phyloP scores from a whole-genome alignment of 2,329 filamentous ascomycete genomes.

The Clonostachys solani region DNA sequence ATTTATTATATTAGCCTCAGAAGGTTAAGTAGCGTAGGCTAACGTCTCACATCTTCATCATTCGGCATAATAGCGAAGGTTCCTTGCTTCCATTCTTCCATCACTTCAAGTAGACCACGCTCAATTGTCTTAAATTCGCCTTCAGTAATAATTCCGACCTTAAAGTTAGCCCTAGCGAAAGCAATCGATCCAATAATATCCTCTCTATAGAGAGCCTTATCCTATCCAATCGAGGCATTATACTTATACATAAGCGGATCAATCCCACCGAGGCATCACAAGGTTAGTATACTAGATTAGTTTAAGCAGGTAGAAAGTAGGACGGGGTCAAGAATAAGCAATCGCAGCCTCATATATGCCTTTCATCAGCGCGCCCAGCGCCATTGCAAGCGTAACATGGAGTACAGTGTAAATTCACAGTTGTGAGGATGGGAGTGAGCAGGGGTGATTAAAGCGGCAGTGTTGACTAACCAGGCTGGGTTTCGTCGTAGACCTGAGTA shows the following conservation, averaged over 20 bases:
- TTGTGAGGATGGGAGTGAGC: no score
- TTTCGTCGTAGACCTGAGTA: no score
- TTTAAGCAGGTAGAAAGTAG: no score
- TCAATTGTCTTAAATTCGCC: slow-evolving; percentile 75
- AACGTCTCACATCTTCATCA: slow-evolving; percentile 43
- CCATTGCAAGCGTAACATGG: no score
- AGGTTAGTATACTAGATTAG: no score
- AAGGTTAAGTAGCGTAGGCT: not conserved
- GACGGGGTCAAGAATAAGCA: no score
- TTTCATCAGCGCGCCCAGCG: no score
- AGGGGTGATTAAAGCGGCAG: no score
- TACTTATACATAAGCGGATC: slow-evolving; percentile 85
- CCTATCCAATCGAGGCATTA: slow-evolving; percentile 75
- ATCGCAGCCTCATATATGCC: no score
- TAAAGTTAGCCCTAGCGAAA: slow-evolving; percentile 76
- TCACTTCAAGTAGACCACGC: slow-evolving; percentile 57
- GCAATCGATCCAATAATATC: slow-evolving; percentile 80
- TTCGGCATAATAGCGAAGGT: slow-evolving; percentile 48
- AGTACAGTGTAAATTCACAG: no score
- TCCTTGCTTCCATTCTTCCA: slow-evolving; percentile 48
- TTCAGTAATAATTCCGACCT: slow-evolving; percentile 66
- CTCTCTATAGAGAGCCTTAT: slow-evolving; percentile 73
- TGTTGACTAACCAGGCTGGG: no score
- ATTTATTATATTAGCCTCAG: slow-evolving; percentile 8
- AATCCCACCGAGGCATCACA: slow-evolving; percentile 64